Evolutionary conservation across 106 monocot genomes (phyloP).

Genomic region (Iris macrosiphon): DNA sequence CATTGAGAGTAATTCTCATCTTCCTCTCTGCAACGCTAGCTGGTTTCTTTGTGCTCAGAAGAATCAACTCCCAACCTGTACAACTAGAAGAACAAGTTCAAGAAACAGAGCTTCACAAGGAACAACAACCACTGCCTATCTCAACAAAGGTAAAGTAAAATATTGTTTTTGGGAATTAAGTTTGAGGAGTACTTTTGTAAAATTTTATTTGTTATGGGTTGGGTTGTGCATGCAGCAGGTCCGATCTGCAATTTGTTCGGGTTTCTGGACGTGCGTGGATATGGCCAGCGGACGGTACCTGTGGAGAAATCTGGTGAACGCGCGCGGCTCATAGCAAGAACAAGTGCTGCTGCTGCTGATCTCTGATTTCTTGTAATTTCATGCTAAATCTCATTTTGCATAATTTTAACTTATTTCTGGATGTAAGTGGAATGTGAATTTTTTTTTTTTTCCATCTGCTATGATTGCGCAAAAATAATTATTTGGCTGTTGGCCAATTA

Average conservation of each 20-base stretch:
- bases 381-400: too few species aligned
- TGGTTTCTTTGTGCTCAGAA: conserved; percentile 37
- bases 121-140: neutral
- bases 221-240: too few species aligned
- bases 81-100: conserved; percentile 8
- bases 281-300: conserved; percentile 59
- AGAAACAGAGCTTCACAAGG: neutral
- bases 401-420: too few species aligned
- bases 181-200: neutral
- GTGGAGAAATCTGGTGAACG: conserved; percentile 39
- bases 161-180: too few species aligned
- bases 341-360: too few species aligned
- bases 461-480: too few species aligned
- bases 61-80: conserved; percentile 18
- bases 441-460: too few species aligned
- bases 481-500: too few species aligned
- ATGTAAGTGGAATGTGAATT: too few species aligned
- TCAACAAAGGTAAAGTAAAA: conserved; percentile 14
- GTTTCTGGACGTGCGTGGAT: conserved; percentile 53
- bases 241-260: conserved; percentile 12
- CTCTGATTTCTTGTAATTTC: too few species aligned
- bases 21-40: conserved; percentile 55
- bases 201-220: conserved; percentile 7
- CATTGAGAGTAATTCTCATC: conserved; percentile 41
- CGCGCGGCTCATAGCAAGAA: neutral